A percentile compares a stretch with the other conserved stretches of the same genome.
These are phyloP conservation scores for Fraxinus sp. DNA, from an alignment of 305 asterid genomes.

Conservation along the genomic window DNA sequence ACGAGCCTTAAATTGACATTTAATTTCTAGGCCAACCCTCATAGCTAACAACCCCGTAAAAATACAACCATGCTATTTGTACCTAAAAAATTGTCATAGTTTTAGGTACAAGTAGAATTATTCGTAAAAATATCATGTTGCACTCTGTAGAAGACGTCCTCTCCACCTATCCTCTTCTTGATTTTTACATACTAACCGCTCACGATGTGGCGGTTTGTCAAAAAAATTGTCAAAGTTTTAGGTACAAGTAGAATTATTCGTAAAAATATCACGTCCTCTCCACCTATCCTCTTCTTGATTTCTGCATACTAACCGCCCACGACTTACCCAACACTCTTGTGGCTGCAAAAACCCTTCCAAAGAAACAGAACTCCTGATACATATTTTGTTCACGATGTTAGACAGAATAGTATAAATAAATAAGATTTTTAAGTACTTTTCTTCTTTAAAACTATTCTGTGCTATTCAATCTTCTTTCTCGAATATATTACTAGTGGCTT, in stretches of 20 bases:
- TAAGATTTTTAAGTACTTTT: no score
- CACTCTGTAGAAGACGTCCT: no score
- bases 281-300: neutral
- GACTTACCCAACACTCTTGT: neutral
- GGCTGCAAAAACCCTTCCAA: neutral
- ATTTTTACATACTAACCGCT: neutral
- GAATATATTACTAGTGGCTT: neutral
- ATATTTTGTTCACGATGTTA: neutral
- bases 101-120: no score
- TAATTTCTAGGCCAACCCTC: neutral
- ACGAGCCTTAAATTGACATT: neutral
- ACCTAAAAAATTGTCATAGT: no score
- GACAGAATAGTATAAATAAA: no score
- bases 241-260: no score
- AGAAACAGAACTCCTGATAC: neutral
- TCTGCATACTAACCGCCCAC: neutral
- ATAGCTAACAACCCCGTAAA: neutral
- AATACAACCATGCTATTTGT: no score
- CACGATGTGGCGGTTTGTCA: no score
- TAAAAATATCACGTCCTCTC: neutral
- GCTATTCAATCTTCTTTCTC: neutral
- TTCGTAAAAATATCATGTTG: neutral
- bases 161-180: neutral
- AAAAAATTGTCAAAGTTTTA: no score
- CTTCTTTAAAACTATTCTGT: no score